These are phyloP conservation scores for Colletotrichum sp. DNA, from an alignment of 2,329 filamentous ascomycete species.

Conservation along the genomic window DNA sequence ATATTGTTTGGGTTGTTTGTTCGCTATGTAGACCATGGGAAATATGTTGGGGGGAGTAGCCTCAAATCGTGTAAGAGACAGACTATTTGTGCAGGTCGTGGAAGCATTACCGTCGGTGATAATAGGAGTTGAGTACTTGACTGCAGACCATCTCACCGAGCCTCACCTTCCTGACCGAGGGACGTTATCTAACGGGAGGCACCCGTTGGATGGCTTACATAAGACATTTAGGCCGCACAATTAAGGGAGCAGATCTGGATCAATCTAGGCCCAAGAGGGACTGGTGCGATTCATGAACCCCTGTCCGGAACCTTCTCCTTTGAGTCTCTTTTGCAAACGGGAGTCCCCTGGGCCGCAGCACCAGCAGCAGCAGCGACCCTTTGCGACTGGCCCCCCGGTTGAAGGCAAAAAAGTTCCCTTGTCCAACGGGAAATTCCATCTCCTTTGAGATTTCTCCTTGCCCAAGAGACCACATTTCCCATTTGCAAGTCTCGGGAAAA, in stretches of 20 bases:
- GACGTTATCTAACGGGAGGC: not conserved
- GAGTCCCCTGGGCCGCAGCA: not conserved
- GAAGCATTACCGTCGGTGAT: not conserved
- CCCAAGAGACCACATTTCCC: slow-evolving; percentile 20
- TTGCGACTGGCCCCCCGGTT: not conserved
- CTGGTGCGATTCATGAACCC: slow-evolving; percentile 12
- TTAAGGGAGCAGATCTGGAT: slow-evolving; percentile 21
- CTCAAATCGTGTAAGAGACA: not conserved
- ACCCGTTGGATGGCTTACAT: not conserved
- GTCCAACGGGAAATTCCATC: slow-evolving; percentile 17
- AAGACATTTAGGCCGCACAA: slow-evolving; percentile 4
- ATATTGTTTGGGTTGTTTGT: not conserved
- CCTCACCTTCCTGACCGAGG: not conserved
- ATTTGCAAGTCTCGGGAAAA: slow-evolving; percentile 1
- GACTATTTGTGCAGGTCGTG: not conserved
- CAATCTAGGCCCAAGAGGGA: slow-evolving; percentile 2
- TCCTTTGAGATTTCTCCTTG: not conserved
- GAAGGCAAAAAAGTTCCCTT: slow-evolving; percentile 15
- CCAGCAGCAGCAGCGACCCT: not conserved
- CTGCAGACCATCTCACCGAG: not conserved
- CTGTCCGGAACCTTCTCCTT: slow-evolving; percentile 15
- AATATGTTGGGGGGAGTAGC: not conserved
- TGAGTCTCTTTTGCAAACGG: slow-evolving; percentile 6
- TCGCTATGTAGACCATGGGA: not conserved
- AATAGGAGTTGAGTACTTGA: too few relatives aligned